Conservation (phyloP, 305 asterid species). For the Fraxinus sp. region DNA sequence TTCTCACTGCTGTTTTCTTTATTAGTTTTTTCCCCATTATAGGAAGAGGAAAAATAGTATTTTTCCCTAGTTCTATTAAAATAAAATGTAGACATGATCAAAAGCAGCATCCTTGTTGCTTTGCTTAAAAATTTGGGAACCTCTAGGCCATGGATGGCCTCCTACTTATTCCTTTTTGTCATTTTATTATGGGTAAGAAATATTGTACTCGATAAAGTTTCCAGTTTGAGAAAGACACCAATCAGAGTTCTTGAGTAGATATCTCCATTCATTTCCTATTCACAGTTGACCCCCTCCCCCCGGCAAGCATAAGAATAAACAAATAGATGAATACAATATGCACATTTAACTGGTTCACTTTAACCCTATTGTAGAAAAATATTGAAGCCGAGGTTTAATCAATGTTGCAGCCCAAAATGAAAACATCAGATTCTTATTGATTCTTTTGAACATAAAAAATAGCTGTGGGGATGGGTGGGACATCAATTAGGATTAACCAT, state of each 20-base stretch:
- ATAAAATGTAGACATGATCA: neutral
- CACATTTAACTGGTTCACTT: neutral
- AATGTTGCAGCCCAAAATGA: neutral
- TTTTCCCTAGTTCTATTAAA: neutral
- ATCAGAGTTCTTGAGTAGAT: neutral
- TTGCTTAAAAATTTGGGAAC: neutral
- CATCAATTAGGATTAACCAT: neutral
- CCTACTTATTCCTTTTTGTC: neutral
- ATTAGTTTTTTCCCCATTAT: neutral
- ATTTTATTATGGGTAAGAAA: neutral
- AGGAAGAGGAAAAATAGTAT: neutral
- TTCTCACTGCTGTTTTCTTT: neutral
- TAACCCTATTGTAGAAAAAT: neutral
- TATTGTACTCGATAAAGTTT: neutral
- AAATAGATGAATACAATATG: neutral
- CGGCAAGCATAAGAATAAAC: neutral
- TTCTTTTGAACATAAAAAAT: conserved; percentile 12
- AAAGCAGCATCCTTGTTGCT: neutral
- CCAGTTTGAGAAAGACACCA: neutral
- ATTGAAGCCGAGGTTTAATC: neutral
- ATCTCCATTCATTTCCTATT: neutral
- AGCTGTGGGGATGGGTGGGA: neutral
- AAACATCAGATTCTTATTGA: conserved; percentile 6
- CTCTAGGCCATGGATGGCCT: neutral
- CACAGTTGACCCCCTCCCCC: neutral